A percentile compares a stretch with the other conserved stretches of the same genome.
phyloP scores from a whole-genome alignment of 2,329 filamentous ascomycete species.

The Fusarium sp. region DNA sequence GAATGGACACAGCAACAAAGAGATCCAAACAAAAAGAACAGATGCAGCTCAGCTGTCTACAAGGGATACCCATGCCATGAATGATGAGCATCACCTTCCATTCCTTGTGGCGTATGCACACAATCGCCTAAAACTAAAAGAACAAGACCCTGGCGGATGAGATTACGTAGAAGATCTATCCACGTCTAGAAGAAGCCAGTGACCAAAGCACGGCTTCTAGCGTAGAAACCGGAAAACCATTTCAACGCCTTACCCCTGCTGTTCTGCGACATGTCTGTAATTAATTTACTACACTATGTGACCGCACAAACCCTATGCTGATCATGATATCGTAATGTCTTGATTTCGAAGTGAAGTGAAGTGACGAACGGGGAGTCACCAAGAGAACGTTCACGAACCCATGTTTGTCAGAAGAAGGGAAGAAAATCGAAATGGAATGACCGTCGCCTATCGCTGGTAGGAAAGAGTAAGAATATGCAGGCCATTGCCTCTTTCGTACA shows the following conservation, averaged over 20 bases:
- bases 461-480: slow-evolving; percentile 2
- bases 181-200: slow-evolving; percentile 20
- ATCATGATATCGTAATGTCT: slow-evolving; percentile 12
- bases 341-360: slow-evolving; percentile 10
- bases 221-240: background rate
- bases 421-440: slow-evolving; percentile 1
- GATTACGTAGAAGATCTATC: slow-evolving; percentile 19
- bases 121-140: slow-evolving; percentile 20
- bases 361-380: background rate
- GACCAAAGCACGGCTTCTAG: slow-evolving; percentile 27
- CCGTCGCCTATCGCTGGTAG: background rate
- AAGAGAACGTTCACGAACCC: background rate
- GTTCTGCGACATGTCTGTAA: background rate
- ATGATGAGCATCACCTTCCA: slow-evolving; percentile 26
- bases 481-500: slow-evolving; percentile 17
- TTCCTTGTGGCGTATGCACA: slow-evolving; percentile 25
- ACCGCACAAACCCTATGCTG: slow-evolving; percentile 19
- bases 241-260: background rate
- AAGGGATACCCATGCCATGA: slow-evolving; percentile 39
- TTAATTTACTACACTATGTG: slow-evolving; percentile 2
- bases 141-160: slow-evolving; percentile 24
- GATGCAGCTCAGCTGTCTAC: slow-evolving; percentile 23
- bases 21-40: slow-evolving; percentile 22
- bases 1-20: slow-evolving; percentile 40
- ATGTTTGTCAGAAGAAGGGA: slow-evolving; percentile 13